Base-by-base conservation (phyloP, 352 stramenopile genomes). In the Blastocystis hominis region DNA sequence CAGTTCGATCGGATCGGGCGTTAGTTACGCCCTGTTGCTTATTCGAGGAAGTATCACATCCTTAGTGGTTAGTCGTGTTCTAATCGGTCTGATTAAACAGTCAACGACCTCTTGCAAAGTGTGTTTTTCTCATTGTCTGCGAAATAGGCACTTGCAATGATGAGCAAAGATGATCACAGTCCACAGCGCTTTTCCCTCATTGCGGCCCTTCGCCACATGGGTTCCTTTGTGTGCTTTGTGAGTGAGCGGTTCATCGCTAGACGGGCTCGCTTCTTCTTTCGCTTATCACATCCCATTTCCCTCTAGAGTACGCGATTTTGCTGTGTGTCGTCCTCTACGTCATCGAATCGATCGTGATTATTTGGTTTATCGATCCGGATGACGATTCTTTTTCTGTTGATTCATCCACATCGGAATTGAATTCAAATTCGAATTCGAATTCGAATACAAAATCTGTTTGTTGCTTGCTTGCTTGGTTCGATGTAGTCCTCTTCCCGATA, bases 71-170 rank as follows among this genome's bases (percentile, higher is more conserved):
- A 84, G 72, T 68, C 72, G 72, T 17, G 44, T 84, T 24, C 30
- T 84, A 15, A 53, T 84, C 20, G 72, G 72, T n/a, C 62, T 84
- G 34, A 47, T 84, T 38, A 84, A 84, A 46, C 72, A 84, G 50
- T 66, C 72, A 53, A 84, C 72, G 4, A 84, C 72, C n/a, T 84
- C 72, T 15, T 84, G 72, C 50, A 84, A 84, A 30, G 72, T 84
- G 3, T 0, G 56, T 69, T 15, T 34, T 64, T 50, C 4, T 24
- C 10, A 6, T 7, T 5, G 1, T 30, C 59, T 53, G 3, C 46
- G 5, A 66, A 10, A 15, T 69, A 84, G 72, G 72, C 72, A 2
- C 72, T 84, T 54, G 72, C 62, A 1, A 84, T 84, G 72, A 84
- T 84, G 72, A 66, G 54, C 3, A 38, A 20, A 46, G 40, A 84